phyloP scores from a whole-genome alignment of 1,284 basidiomycete species.

The Exobasidium cylindrosporum region DNA sequence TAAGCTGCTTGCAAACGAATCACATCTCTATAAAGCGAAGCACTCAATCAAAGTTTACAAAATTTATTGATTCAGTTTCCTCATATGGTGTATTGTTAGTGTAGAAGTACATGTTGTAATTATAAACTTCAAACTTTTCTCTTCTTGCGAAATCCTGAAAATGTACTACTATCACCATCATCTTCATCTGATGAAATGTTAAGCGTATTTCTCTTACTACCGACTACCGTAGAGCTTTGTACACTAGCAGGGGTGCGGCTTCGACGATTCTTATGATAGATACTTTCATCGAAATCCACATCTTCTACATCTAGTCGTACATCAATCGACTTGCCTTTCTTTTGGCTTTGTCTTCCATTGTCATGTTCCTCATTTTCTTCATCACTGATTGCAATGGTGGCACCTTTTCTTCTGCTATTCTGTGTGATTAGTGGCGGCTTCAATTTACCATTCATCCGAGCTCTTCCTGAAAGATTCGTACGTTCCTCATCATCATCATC shows the following conservation, averaged over 20 bases:
- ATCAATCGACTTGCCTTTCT: constrained; percentile 2
- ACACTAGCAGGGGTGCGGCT: neutral
- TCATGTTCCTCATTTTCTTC: constrained; percentile 13
- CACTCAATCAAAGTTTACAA: too few species aligned
- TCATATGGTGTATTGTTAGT: too few species aligned
- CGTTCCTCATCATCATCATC: constrained; percentile 8
- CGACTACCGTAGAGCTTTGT: neutral
- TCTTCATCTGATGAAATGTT: neutral
- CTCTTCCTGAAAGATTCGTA: neutral
- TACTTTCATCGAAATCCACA: constrained; percentile 5
- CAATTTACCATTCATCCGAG: too few species aligned
- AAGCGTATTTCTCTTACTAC: neutral
- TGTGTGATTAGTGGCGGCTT: neutral
- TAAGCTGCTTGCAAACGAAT: too few species aligned
- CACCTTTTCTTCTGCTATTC: neutral
- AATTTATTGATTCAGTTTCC: too few species aligned
- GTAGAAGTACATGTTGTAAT: too few species aligned
- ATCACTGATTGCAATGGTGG: neutral
- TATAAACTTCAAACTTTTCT: too few species aligned
- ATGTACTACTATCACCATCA: constrained; percentile 6
- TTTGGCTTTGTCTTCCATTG: neutral
- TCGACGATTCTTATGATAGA: neutral
- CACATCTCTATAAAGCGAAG: too few species aligned
- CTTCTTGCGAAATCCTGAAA: neutral
- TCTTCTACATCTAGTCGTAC: constrained; percentile 9